These are phyloP conservation scores for Nakazawaea ernobii DNA, from an alignment of 805 yeast species.

Conservation along the genomic window DNA sequence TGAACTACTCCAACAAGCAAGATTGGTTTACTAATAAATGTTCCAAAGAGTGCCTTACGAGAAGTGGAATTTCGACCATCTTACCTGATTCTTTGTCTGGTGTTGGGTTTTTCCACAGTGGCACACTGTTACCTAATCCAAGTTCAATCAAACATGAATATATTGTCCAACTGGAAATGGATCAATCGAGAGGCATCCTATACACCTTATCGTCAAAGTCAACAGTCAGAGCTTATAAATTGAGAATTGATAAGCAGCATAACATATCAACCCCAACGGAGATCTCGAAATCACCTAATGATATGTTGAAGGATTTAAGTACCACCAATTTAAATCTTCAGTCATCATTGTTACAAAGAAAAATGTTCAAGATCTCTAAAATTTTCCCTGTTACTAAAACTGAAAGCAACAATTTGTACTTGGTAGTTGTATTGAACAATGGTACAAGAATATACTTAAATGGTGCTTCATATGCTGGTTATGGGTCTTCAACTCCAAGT, in stretches of 20 bases:
- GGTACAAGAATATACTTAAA: constrained; percentile 77
- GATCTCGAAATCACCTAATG: constrained; percentile 35
- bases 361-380: constrained; percentile 54
- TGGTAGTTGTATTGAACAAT: constrained; percentile 73
- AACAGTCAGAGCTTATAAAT: constrained; percentile 70
- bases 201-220: constrained; percentile 83
- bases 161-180: constrained; percentile 62
- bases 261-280: constrained; percentile 26
- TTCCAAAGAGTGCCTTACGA: constrained; percentile 77
- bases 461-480: constrained; percentile 30
- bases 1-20: constrained; percentile 75
- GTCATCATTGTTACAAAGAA: constrained; percentile 40
- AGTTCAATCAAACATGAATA: constrained; percentile 40
- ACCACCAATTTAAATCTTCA: constrained; percentile 26
- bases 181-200: constrained; percentile 68
- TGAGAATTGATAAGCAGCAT: constrained; percentile 35
- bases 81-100: constrained; percentile 30
- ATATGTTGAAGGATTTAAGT: constrained; percentile 42
- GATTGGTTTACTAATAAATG: constrained; percentile 85
- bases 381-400: constrained; percentile 53
- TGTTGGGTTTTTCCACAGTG: constrained; percentile 13
- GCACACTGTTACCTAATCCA: constrained; percentile 6
- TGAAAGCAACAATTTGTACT: constrained; percentile 65
- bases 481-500: constrained; percentile 5
- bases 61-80: constrained; percentile 48